Evolutionary conservation across 202 grass and related monocot genomes (phyloP).

Genomic region (Zoysia matrella): DNA sequence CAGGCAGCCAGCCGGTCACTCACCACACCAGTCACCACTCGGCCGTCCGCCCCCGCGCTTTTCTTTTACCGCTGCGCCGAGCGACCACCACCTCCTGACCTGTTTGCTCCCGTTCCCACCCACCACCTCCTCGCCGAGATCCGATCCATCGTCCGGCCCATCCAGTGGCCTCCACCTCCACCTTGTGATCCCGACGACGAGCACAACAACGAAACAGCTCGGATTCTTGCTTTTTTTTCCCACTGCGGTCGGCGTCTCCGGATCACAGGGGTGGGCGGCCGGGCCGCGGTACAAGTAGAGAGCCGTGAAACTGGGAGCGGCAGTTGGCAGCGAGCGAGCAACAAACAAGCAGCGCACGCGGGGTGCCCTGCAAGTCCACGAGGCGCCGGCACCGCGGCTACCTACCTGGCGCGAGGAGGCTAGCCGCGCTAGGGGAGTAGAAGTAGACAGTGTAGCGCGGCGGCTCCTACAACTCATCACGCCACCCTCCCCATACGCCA

Average conservation of each 20-base stretch:
- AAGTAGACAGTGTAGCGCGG: constrained; percentile 8
- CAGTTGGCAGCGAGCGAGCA: not conserved
- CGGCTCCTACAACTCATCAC: constrained; percentile 32
- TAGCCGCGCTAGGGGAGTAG: constrained; percentile 16
- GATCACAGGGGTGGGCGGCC: not conserved
- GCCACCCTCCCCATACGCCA: not conserved
- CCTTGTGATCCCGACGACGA: constrained; percentile 49
- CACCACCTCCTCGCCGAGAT: constrained; percentile 35
- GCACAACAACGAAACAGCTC: constrained; percentile 44
- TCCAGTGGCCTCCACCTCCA: not conserved
- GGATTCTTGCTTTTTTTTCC: constrained; percentile 29
- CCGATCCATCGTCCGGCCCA: constrained; percentile 45
- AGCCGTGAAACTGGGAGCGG: constrained; percentile 23
- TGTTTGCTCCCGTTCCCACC: constrained; percentile 32
- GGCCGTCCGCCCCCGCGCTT: constrained; percentile 36
- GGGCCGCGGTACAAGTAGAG: constrained; percentile 34
- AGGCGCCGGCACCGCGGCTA: constrained; percentile 29
- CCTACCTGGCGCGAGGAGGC: constrained; percentile 3
- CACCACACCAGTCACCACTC: constrained; percentile 15
- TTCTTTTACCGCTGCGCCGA: constrained; percentile 36
- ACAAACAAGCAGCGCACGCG: not conserved
- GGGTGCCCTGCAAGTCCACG: not conserved
- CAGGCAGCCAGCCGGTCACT: too few relatives aligned
- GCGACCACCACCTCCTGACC: not conserved
- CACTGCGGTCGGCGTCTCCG: constrained; percentile 19